Base-by-base conservation (phyloP, 179 eudicot species). In the Spergularia azorica region DNA sequence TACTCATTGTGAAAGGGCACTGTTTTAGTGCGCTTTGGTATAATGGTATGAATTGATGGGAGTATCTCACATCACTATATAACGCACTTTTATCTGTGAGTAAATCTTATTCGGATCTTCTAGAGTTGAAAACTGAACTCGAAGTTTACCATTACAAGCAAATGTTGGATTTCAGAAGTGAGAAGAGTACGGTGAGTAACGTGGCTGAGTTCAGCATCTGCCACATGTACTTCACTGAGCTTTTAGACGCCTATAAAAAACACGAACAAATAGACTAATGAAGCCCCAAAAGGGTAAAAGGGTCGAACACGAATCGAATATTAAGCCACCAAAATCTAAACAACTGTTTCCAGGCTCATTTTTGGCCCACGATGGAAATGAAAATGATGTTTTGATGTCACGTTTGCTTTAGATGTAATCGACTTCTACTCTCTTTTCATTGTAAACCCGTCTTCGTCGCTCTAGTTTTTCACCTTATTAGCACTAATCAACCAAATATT, bases 271-370 rank as follows among this genome's bases (percentile, higher is more conserved):
- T 26, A 65, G 41, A 5, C 14, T 36, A 12, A 4, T 38, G 68
- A 67, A 46, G 54, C 55, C 16, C 46, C 0, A n/a, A 67, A n/a
- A 43, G 48, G 5, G 71, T 13, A 67, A 9, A 67, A n/a, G n/a
- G 71, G 56, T 14, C 71, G 11, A 67, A 48, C 32, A 67, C 18
- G 46, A 9, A 70, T 48, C 52, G 61, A 60, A 70, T 52, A 50
- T 39, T 43, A 21, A 51, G 17, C 52, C 73, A 70, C 73, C 73
- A 52, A 51, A 70, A 21, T 70, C 73, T 16, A 52, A 70, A 9
- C 54, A 7, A 70, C 73, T 70, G 46, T 69, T 69, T 51, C 5
- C 15, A 13, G 0, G 4, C 43, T 20, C 73, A 13, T 52, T 18
- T 11, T 52, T 69, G 73, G 60, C 73, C 71, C 71, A 67, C 71